Evolutionary conservation across 345 rosid species (phyloP), one percentile per base, ranked within the genome.

Genomic region (Arabidopsis arenosa): DNA sequence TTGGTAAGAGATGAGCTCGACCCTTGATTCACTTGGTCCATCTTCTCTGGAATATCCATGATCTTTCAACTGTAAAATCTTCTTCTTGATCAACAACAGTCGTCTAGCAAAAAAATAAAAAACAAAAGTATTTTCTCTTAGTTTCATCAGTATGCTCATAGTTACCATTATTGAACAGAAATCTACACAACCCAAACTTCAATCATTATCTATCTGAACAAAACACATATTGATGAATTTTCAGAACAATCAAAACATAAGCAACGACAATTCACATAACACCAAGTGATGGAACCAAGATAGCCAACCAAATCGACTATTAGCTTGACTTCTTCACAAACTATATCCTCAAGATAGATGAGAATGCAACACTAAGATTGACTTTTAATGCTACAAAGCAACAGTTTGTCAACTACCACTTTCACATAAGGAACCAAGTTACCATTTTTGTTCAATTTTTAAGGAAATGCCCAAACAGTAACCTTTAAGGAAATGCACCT

Each of bases 21-120:
- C 41, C 74, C 87, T 75, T 67, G 84, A 76, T 66, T 63, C 47
- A 37, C 75, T 43, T 79, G 79, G 59, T 65, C 83, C 84, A 86
- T 82, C 70, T 68, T 68, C 64, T 72, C 62, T 21, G 37, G 64
- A 66, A 33, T 15, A 44, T 54, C 64, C 33, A 56, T 57, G 32
- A 21, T 17, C 4, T 63, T 28, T 32, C 70, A 21, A 40, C 56
- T 64, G 5, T 23, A 33, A 54, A 63, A n/a, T 2, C 71, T 54
- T 14, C 57, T 67, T 57, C 73, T 37, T 47, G 78, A 74, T 65
- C 65, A 74, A 44, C 17, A 55, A 23, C 0, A 6, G 15, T 21
- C 44, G 58, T 35, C 60, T 66, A 60, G 3, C 13, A 3, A 60
- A 21, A 2, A 37, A 53, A 30, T 6, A 1, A 8, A 3, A 39